A percentile compares a stretch with the other conserved stretches of the same genome.
phyloP scores from a whole-genome alignment of 2,329 filamentous ascomycete genomes.

The Aureobasidium sp. region DNA sequence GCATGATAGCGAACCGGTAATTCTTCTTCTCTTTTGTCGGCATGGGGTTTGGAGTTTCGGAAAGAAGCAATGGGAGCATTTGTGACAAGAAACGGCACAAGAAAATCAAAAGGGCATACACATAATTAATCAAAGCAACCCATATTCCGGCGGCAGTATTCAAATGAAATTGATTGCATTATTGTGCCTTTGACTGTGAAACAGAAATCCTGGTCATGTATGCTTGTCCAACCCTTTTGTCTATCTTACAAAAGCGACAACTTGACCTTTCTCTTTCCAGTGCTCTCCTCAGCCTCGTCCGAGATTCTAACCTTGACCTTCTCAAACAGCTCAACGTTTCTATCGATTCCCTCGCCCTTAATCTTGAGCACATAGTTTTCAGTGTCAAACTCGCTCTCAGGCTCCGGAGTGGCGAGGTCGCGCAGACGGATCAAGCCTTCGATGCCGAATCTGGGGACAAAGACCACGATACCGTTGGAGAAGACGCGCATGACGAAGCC shows the following conservation, averaged over 20 bases:
- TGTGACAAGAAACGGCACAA: no score
- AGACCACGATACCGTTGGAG: constrained; percentile 93
- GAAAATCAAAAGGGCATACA: no score
- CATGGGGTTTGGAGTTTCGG: no score
- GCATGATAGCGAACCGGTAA: no score
- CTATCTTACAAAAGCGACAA: constrained; percentile 46
- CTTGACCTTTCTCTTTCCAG: constrained; percentile 90
- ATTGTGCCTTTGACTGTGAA: background rate
- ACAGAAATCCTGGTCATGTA: background rate
- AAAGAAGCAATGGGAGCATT: no score
- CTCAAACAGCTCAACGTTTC: constrained; percentile 72
- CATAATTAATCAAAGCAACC: no score
- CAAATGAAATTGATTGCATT: background rate
- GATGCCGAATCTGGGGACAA: constrained; percentile 92
- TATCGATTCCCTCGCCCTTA: constrained; percentile 42
- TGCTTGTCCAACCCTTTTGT: background rate
- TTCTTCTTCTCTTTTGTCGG: no score
- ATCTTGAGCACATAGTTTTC: constrained; percentile 73
- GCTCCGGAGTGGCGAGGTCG: constrained; percentile 69
- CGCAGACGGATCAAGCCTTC: constrained; percentile 82
- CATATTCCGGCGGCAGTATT: no score
- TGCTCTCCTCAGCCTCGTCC: constrained; percentile 88
- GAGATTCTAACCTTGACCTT: constrained; percentile 84
- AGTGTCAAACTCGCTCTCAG: constrained; percentile 74
- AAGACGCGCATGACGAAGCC: constrained; percentile 97